phyloP scores from a whole-genome alignment of 2,329 filamentous ascomycete species.

The Fusarium armeniacum region DNA sequence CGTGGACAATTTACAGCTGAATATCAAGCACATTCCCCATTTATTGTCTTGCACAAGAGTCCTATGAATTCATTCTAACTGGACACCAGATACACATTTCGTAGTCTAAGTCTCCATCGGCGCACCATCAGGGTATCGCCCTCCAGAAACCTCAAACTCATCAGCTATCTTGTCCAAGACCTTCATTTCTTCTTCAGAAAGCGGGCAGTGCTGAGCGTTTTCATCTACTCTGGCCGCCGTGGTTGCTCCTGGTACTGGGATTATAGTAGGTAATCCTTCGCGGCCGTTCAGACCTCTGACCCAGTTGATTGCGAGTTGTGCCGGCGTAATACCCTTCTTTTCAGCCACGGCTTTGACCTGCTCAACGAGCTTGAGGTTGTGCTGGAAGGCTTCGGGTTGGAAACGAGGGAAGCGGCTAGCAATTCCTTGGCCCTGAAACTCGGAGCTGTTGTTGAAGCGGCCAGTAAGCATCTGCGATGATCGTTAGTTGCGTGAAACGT shows the following conservation, averaged over 20 bases:
- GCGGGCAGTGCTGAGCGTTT: slow-evolving; percentile 66
- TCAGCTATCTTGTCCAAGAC: slow-evolving; percentile 64
- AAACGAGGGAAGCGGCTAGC: slow-evolving; percentile 67
- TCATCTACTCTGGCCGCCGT: slow-evolving; percentile 70
- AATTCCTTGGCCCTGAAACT: slow-evolving; percentile 45
- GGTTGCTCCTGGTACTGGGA: slow-evolving; percentile 77
- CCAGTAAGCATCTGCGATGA: slow-evolving; percentile 51
- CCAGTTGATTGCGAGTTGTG: slow-evolving; percentile 79
- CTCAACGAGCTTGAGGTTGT: slow-evolving; percentile 73
- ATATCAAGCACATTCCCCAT: slow-evolving; percentile 17
- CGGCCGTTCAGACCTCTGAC: slow-evolving; percentile 63
- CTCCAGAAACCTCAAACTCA: slow-evolving; percentile 63
- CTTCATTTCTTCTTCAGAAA: slow-evolving; percentile 65
- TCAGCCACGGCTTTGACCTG: slow-evolving; percentile 70
- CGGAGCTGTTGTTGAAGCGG: slow-evolving; percentile 44
- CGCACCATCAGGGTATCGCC: slow-evolving; percentile 61
- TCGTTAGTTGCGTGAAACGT: slow-evolving; percentile 23
- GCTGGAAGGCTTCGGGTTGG: slow-evolving; percentile 71
- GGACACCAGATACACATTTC: slow-evolving; percentile 9
- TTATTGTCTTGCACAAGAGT: slow-evolving; percentile 1
- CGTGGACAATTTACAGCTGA: slow-evolving; percentile 55
- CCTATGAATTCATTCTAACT: slow-evolving; percentile 29
- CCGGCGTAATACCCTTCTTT: slow-evolving; percentile 71
- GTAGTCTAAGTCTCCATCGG: slow-evolving; percentile 55
- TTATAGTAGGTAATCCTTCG: slow-evolving; percentile 68